Conservation (phyloP, 2,329 filamentous ascomycete genomes). For the Lasiodiplodia gonubiensis region DNA sequence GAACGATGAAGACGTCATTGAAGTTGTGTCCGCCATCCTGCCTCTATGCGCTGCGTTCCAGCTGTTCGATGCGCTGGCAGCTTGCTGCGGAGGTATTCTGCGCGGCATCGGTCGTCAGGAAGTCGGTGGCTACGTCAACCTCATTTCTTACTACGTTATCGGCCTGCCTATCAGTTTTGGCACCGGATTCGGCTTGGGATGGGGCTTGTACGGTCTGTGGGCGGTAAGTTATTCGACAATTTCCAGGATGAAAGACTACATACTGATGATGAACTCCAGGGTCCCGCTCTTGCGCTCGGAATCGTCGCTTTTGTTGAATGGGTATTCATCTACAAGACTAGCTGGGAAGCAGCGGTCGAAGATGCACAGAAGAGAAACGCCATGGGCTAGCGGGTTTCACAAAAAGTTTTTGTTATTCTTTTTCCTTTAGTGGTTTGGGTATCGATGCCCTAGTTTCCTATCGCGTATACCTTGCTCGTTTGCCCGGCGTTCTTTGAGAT, state of each 20-base stretch:
- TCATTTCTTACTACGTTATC: slow-evolving; percentile 84
- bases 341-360: slow-evolving; percentile 65
- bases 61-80: slow-evolving; percentile 80
- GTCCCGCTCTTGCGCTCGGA: slow-evolving; percentile 66
- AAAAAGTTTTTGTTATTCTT: neutral
- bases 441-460: neutral
- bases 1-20: slow-evolving; percentile 67
- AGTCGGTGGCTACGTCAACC: slow-evolving; percentile 86
- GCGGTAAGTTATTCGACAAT: slow-evolving; percentile 39
- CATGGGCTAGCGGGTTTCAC: slow-evolving; percentile 37
- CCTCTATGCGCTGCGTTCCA: slow-evolving; percentile 89
- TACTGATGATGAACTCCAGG: slow-evolving; percentile 35
- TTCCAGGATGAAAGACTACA: neutral
- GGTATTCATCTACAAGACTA: slow-evolving; percentile 60
- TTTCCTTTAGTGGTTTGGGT: neutral
- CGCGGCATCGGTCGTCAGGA: slow-evolving; percentile 87
- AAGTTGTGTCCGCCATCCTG: slow-evolving; percentile 70
- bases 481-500: neutral
- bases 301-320: slow-evolving; percentile 64
- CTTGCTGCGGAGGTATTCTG: slow-evolving; percentile 82
- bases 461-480: neutral
- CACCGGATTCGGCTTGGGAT: slow-evolving; percentile 75
- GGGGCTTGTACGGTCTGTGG: slow-evolving; percentile 84
- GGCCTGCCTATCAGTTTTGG: slow-evolving; percentile 84
- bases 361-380: slow-evolving; percentile 64